phyloP scores from a whole-genome alignment of 2,329 filamentous ascomycete genomes.

The Fusarium tricinctum region DNA sequence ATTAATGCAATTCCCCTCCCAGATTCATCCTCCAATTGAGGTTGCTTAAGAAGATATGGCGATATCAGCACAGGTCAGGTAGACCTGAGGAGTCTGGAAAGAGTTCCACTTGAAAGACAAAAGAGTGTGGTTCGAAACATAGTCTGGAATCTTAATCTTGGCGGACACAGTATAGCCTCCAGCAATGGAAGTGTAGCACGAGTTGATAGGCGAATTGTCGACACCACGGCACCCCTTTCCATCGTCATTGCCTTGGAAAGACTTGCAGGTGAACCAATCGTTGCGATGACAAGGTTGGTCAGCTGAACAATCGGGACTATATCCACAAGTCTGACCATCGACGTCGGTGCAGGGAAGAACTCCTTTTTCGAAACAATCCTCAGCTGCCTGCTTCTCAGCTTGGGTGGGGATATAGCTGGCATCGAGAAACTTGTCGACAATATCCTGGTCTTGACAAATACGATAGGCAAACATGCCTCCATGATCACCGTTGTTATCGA shows the following conservation, averaged over 20 bases:
- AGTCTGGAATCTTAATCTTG: constrained; percentile 65
- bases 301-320: constrained; percentile 61
- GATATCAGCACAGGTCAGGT: constrained; percentile 67
- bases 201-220: constrained; percentile 59
- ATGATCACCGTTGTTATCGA: constrained; percentile 69
- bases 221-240: constrained; percentile 62
- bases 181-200: constrained; percentile 65
- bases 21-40: too few species aligned
- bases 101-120: constrained; percentile 68
- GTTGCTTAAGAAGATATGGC: constrained; percentile 52
- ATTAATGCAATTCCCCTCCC: neutral
- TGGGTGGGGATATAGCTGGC: constrained; percentile 63
- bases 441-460: constrained; percentile 64
- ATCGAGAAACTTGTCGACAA: constrained; percentile 65
- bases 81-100: constrained; percentile 67
- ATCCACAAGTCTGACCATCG: constrained; percentile 62
- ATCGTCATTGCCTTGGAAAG: constrained; percentile 52
- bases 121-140: constrained; percentile 63
- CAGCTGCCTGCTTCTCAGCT: constrained; percentile 66
- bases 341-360: constrained; percentile 65
- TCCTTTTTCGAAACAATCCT: constrained; percentile 65
- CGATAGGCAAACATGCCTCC: constrained; percentile 70
- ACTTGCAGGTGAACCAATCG: constrained; percentile 69
- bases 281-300: constrained; percentile 63
- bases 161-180: constrained; percentile 68